phyloP scores from a whole-genome alignment of 345 rosid genomes.

The Erodium maritimum region DNA sequence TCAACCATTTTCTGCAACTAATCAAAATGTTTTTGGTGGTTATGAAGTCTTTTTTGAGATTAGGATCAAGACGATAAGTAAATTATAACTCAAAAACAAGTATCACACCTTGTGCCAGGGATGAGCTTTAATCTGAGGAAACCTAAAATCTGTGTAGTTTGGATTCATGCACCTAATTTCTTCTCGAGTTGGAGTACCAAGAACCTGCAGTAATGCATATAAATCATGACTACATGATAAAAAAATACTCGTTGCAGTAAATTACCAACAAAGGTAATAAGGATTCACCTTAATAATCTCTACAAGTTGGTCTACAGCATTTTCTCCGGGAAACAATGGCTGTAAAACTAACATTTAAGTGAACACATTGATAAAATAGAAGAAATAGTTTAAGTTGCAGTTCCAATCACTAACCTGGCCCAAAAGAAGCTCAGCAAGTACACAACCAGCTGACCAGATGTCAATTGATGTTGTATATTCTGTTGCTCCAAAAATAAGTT shows the following conservation, averaged over 20 bases:
- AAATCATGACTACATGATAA: constrained; percentile 8
- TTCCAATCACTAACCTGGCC: constrained; percentile 42
- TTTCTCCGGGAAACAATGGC: constrained; percentile 83
- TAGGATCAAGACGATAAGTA: too few species aligned
- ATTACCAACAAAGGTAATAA: background rate
- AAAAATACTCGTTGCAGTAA: constrained; percentile 4
- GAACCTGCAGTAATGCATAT: constrained; percentile 37
- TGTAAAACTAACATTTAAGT: constrained; percentile 5
- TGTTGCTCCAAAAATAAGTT: constrained; percentile 74
- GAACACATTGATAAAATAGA: background rate
- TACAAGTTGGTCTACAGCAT: constrained; percentile 76
- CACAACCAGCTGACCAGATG: constrained; percentile 93
- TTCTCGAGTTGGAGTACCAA: constrained; percentile 84
- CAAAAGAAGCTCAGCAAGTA: constrained; percentile 78
- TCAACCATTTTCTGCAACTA: too few species aligned
- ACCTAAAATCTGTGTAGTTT: constrained; percentile 67
- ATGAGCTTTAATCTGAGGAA: constrained; percentile 68
- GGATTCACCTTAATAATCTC: constrained; percentile 62
- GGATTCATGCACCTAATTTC: constrained; percentile 91
- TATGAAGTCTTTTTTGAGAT: too few species aligned
- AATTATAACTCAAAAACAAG: background rate
- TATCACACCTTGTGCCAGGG: constrained; percentile 78
- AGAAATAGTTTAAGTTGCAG: constrained; percentile 1
- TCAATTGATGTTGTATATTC: constrained; percentile 73
- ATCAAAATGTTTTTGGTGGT: too few species aligned